Conservation (phyloP, 2,329 filamentous ascomycete species). For the Cercospora sojina region DNA sequence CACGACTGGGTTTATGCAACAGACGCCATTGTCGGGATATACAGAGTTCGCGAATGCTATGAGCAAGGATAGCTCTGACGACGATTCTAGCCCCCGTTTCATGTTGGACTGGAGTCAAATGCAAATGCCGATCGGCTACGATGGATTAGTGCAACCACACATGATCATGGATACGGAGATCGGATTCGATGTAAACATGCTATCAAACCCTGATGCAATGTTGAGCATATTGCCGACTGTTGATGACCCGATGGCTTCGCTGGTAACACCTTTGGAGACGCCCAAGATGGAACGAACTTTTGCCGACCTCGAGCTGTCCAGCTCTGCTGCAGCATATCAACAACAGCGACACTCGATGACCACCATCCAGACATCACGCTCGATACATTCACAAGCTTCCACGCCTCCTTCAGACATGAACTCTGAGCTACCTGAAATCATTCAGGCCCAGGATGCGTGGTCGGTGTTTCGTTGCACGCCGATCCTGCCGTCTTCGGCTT, state of each 20-base stretch:
- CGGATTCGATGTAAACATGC: constrained; percentile 45
- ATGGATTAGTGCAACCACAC: constrained; percentile 45
- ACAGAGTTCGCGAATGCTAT: constrained; percentile 44
- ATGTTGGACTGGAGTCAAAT: constrained; percentile 52
- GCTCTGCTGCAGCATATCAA: constrained; percentile 44
- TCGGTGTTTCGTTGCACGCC: constrained; percentile 54
- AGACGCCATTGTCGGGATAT: constrained; percentile 49
- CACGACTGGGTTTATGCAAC: constrained; percentile 40
- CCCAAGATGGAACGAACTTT: constrained; percentile 49
- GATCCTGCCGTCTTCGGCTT: constrained; percentile 49
- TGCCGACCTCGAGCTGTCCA: constrained; percentile 49
- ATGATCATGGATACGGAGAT: constrained; percentile 48
- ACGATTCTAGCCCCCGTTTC: constrained; percentile 47
- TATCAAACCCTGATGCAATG: constrained; percentile 44
- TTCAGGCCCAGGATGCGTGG: constrained; percentile 54
- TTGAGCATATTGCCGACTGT: constrained; percentile 49
- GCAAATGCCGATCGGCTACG: constrained; percentile 47
- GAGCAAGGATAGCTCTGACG: constrained; percentile 44
- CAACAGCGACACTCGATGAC: constrained; percentile 38
- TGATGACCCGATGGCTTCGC: constrained; percentile 40
- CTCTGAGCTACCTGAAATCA: constrained; percentile 48
- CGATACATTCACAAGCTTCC: constrained; percentile 20
- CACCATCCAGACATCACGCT: constrained; percentile 36
- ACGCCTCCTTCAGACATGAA: constrained; percentile 26
- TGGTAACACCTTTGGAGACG: constrained; percentile 50